phyloP scores from a whole-genome alignment of 1,284 basidiomycete species.

The Rhodotorula sp. region DNA sequence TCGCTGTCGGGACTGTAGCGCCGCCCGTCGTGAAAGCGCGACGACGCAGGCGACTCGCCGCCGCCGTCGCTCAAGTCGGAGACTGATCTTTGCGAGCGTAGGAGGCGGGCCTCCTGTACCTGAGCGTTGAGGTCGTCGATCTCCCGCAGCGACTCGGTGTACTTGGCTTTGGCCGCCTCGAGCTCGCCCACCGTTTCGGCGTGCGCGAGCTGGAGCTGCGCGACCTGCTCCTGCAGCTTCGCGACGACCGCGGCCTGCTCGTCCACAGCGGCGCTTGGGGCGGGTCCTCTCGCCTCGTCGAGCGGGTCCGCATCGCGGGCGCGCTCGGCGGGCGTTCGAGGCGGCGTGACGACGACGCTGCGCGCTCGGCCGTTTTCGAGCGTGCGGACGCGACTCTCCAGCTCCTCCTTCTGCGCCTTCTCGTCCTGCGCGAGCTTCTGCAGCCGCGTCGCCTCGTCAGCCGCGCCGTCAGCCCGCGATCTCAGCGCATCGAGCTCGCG shows the following conservation, averaged over 20 bases:
- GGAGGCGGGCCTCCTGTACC: constrained; percentile 30
- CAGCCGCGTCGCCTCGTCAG: constrained; percentile 65
- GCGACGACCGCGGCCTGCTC: constrained; percentile 9
- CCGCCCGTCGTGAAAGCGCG: not conserved
- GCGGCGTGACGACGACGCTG: constrained; percentile 22
- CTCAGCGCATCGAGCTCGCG: constrained; percentile 73
- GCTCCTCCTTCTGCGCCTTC: constrained; percentile 33
- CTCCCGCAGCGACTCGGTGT: constrained; percentile 82
- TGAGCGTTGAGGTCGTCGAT: constrained; percentile 70
- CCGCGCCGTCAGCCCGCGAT: constrained; percentile 65
- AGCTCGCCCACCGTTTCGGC: constrained; percentile 72
- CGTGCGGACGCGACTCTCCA: constrained; percentile 31
- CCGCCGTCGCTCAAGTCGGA: constrained; percentile 6
- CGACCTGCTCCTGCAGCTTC: constrained; percentile 29
- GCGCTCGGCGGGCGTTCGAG: constrained; percentile 30
- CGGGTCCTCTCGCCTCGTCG: not conserved
- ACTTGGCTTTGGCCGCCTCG: constrained; percentile 73
- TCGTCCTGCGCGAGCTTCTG: constrained; percentile 47
- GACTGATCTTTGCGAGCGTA: constrained; percentile 6
- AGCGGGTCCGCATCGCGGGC: constrained; percentile 13
- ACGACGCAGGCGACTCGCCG: constrained; percentile 8
- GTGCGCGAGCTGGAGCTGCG: constrained; percentile 56
- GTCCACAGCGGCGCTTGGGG: constrained; percentile 7
- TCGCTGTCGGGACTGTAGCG: not conserved
- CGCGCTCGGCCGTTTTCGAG: constrained; percentile 23